phyloP scores from a whole-genome alignment of 73 alveolate species.

The Tetrahymena malaccensis region DNA sequence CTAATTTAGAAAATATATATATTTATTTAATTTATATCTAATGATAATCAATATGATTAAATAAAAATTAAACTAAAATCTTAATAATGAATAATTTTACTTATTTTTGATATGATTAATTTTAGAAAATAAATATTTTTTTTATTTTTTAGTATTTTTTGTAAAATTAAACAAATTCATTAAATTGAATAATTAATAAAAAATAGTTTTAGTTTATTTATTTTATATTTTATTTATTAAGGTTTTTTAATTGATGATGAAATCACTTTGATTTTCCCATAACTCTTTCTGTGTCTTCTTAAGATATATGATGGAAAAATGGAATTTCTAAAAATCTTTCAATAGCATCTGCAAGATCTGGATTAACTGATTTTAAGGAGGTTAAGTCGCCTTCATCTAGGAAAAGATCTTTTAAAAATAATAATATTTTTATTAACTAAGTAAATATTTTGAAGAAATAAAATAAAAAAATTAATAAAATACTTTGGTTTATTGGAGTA shows the following conservation, averaged over 20 bases:
- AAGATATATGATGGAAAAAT: neutral
- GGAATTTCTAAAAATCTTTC: neutral
- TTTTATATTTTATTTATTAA: neutral
- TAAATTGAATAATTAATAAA: too few relatives aligned
- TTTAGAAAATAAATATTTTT: too few relatives aligned
- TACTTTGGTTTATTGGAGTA: neutral
- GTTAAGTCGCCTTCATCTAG: neutral
- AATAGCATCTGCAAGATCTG: neutral
- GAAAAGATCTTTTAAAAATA: neutral
- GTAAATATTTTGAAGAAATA: too few relatives aligned
- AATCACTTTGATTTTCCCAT: neutral
- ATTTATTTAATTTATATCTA: too few relatives aligned
- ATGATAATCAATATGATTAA: too few relatives aligned
- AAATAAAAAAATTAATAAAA: neutral
- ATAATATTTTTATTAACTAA: neutral
- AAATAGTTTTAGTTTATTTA: too few relatives aligned
- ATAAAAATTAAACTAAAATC: too few relatives aligned
- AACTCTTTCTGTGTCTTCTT: neutral
- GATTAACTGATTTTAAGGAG: neutral
- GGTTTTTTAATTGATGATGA: neutral
- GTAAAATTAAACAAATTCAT: too few relatives aligned
- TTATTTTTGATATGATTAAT: too few relatives aligned
- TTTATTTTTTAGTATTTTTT: too few relatives aligned
- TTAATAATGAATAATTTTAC: too few relatives aligned
- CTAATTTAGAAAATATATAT: too few relatives aligned